Evolutionary conservation across 2,329 filamentous ascomycete species (phyloP).

Genomic region (Botrytis deweyae): DNA sequence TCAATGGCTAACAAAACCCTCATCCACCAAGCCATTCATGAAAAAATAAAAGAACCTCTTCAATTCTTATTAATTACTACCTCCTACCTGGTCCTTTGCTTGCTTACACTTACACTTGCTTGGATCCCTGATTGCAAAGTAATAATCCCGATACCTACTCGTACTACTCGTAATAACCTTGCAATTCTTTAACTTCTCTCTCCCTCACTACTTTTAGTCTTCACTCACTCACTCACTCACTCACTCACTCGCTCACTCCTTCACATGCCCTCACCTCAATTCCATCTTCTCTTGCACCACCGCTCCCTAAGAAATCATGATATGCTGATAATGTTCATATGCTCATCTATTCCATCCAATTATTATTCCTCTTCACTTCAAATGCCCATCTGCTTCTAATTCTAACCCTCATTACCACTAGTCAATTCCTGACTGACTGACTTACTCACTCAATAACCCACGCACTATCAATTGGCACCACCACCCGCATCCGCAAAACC

Average conservation of each 20-base stretch:
- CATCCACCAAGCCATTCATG: background rate
- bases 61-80: background rate
- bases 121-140: background rate
- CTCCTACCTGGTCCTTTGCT: background rate
- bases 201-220: background rate
- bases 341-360: conserved; percentile 27
- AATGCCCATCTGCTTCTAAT: background rate
- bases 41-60: background rate
- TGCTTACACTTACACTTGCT: background rate
- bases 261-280: background rate
- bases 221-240: too few species aligned
- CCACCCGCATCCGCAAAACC: conserved; percentile 11
- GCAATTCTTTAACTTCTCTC: background rate
- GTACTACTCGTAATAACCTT: background rate
- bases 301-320: conserved; percentile 20
- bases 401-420: background rate
- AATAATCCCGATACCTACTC: background rate
- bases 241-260: too few species aligned
- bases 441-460: background rate
- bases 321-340: conserved; percentile 20
- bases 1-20: background rate
- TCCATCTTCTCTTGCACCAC: background rate
- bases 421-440: conserved; percentile 2
- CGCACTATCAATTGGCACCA: conserved; percentile 8
- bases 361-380: conserved; percentile 17